A percentile compares a stretch with the other conserved stretches of the same genome.
Evolutionary conservation across 2,329 filamentous ascomycete genomes (phyloP).

Genomic region (Aspergillus neoniger): DNA sequence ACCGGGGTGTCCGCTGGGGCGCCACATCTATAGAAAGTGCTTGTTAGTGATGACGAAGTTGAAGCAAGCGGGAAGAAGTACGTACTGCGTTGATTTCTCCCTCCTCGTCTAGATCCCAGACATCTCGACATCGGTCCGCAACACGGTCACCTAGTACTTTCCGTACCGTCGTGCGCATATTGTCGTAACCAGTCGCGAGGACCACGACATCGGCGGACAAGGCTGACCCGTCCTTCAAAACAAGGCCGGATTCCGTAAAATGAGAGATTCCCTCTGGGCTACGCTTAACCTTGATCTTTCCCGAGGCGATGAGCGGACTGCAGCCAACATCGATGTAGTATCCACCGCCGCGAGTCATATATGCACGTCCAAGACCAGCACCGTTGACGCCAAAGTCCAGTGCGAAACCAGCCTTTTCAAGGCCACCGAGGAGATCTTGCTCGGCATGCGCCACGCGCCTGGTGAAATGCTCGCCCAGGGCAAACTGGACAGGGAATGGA

Average conservation of each 20-base stretch:
- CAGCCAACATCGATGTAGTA: conserved; percentile 63
- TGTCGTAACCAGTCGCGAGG: conserved; percentile 65
- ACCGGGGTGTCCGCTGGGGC: conserved; percentile 61
- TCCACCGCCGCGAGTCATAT: conserved; percentile 54
- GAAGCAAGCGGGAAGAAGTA: not conserved
- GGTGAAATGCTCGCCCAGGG: conserved; percentile 47
- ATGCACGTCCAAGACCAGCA: conserved; percentile 46
- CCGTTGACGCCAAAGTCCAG: conserved; percentile 45
- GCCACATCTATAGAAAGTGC: conserved; percentile 47
- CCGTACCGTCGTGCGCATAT: conserved; percentile 66
- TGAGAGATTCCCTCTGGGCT: conserved; percentile 55
- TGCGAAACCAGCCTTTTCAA: conserved; percentile 51
- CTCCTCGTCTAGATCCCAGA: conserved; percentile 63
- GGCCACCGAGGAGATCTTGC: conserved; percentile 46
- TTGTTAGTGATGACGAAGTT: not conserved
- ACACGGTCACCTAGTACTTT: conserved; percentile 64
- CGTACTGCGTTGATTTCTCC: conserved; percentile 55
- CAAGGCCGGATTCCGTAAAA: conserved; percentile 50
- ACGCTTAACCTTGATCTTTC: conserved; percentile 63
- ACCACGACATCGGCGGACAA: conserved; percentile 65
- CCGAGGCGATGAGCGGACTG: conserved; percentile 56
- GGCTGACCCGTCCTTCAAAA: conserved; percentile 57
- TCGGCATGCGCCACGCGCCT: conserved; percentile 46
- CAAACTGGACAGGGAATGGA: conserved; percentile 51
- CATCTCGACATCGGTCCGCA: conserved; percentile 57